Percentiles rank a stretch among this genome's conserved stretches.
Conservation (phyloP, 2,329 filamentous ascomycete genomes). For the Microcyclosporella mali region DNA sequence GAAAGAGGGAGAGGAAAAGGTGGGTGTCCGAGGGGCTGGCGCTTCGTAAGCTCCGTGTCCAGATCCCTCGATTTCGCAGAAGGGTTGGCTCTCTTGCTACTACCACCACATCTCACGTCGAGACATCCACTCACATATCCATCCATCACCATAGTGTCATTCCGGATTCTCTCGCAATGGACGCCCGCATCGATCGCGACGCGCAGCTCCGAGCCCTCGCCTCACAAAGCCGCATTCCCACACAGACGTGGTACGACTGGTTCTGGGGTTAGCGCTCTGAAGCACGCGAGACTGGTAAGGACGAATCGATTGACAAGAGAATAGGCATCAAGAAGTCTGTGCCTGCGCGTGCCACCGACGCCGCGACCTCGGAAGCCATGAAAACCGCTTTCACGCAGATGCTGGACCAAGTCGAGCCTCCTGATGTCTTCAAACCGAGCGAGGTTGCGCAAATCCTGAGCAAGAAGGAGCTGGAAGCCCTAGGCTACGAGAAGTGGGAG, state of each 20-base stretch:
- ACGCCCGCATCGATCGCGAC: constrained; percentile 20
- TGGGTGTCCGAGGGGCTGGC: too few species aligned
- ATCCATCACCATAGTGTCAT: background rate
- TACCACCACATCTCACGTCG: too few species aligned
- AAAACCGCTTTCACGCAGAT: constrained; percentile 22
- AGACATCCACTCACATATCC: background rate
- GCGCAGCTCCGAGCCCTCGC: constrained; percentile 12
- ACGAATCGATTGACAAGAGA: too few species aligned
- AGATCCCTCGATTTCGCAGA: too few species aligned
- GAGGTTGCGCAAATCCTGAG: constrained; percentile 44
- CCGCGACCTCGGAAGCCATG: constrained; percentile 22
- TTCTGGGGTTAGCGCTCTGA: constrained; percentile 7
- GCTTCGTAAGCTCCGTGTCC: too few species aligned
- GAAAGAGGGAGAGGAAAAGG: too few species aligned
- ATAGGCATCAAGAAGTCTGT: constrained; percentile 12
- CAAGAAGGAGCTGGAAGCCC: constrained; percentile 32
- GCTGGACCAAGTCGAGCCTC: constrained; percentile 31
- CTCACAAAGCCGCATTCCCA: constrained; percentile 15
- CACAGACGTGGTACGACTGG: constrained; percentile 22
- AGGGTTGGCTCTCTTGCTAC: too few species aligned
- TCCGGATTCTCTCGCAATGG: constrained; percentile 11
- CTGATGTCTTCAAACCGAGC: constrained; percentile 47
- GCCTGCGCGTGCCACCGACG: constrained; percentile 20
- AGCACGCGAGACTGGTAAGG: too few species aligned
- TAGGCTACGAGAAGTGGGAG: constrained; percentile 38